Evolutionary conservation across 192 early-diverging fungal genomes (phyloP).

Genomic region (Entomortierella chlamydospora): DNA sequence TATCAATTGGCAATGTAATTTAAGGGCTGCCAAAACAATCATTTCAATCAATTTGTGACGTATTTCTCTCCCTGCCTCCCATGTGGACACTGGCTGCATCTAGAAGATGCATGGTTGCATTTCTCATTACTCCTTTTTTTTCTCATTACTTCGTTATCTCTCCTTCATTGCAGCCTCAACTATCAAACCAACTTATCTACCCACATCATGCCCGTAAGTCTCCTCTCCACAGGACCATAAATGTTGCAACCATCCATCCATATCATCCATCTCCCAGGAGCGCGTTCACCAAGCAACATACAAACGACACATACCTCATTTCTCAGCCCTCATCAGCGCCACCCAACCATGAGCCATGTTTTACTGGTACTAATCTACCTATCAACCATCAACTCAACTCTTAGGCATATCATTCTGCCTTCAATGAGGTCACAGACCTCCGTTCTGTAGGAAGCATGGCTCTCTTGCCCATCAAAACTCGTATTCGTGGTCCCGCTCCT

Average conservation of each 20-base stretch:
- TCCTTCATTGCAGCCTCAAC: not conserved
- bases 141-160: not conserved
- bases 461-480: slow-evolving; percentile 90
- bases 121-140: not conserved
- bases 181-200: not conserved
- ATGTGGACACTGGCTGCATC: not conserved
- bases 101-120: not conserved
- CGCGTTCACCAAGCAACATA: too few species aligned
- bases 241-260: too few species aligned
- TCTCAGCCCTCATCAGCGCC: too few species aligned
- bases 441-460: slow-evolving; percentile 86
- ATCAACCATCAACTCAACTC: not conserved
- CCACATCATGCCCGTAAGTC: slow-evolving; percentile 43
- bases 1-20: too few species aligned
- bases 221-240: too few species aligned
- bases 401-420: slow-evolving; percentile 90
- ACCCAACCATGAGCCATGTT: not conserved
- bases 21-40: not conserved
- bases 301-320: too few species aligned
- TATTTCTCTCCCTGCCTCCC: slow-evolving; percentile 2
- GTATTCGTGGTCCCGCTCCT: slow-evolving; percentile 86
- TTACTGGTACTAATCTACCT: not conserved
- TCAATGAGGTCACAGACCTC: slow-evolving; percentile 71
- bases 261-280: too few species aligned
- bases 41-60: slow-evolving; percentile 14